Percentiles rank a stretch among this genome's conserved stretches.
These are phyloP conservation scores for Pelargonium citronellum DNA, from an alignment of 441 rosid genomes.

Conservation along the genomic window DNA sequence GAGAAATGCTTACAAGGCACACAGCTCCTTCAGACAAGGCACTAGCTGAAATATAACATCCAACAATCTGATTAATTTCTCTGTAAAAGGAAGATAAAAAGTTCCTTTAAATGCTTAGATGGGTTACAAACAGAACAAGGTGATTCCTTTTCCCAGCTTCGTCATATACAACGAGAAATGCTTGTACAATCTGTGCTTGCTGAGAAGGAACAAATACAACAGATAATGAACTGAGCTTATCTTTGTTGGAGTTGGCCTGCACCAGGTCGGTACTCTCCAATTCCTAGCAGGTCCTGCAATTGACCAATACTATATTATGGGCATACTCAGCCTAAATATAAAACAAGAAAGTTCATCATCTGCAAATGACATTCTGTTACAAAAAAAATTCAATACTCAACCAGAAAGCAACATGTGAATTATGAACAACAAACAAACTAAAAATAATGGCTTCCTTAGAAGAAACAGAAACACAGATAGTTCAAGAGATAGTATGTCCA, in stretches of 20 bases:
- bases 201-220: conserved; percentile 4
- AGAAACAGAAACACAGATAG: neutral
- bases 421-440: neutral
- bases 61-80: too few species aligned
- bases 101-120: too few species aligned
- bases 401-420: neutral
- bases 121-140: too few species aligned
- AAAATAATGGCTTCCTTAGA: neutral
- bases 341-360: neutral
- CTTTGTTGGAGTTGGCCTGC: conserved; percentile 36
- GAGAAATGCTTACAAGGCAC: too few species aligned
- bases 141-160: too few species aligned
- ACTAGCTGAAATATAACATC: too few species aligned
- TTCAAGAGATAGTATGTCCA: neutral
- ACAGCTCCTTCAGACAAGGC: too few species aligned
- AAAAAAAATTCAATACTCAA: neutral
- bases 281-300: conserved; percentile 76
- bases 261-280: conserved; percentile 67
- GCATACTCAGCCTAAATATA: too few species aligned
- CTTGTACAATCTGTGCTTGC: neutral
- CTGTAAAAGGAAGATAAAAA: too few species aligned
- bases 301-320: neutral
- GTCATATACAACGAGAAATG: neutral
- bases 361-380: neutral
- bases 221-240: conserved; percentile 12